phyloP scores from a whole-genome alignment of 371 early-diverging fungal genomes.

The Actinomortierella ambigua region DNA sequence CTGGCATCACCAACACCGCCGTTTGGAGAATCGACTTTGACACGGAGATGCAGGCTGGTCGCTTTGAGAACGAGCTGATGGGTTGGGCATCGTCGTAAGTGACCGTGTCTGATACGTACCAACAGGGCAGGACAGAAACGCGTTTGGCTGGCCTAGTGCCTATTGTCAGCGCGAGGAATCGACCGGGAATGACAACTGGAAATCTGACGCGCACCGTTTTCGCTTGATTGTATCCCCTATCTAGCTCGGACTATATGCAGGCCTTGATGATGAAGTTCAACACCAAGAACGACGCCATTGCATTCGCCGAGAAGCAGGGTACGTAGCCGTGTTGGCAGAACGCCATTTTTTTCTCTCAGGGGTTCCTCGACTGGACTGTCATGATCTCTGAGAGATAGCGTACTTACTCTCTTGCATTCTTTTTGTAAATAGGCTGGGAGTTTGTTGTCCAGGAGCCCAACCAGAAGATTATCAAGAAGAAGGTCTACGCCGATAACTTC shows the following conservation, averaged over 20 bases:
- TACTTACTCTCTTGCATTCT: slow-evolving; percentile 3
- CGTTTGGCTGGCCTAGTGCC: too few relatives aligned
- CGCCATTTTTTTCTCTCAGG: too few relatives aligned
- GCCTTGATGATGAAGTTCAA: slow-evolving; percentile 85
- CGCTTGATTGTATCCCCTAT: background rate
- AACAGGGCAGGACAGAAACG: too few relatives aligned
- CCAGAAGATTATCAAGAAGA: slow-evolving; percentile 70
- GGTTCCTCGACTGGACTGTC: background rate
- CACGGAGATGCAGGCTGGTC: slow-evolving; percentile 71
- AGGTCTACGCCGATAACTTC: slow-evolving; percentile 92
- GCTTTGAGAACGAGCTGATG: slow-evolving; percentile 94
- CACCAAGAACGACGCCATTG: slow-evolving; percentile 88
- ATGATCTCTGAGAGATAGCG: background rate
- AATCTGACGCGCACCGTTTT: background rate
- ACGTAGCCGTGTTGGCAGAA: slow-evolving; percentile 4
- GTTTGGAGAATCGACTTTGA: slow-evolving; percentile 93
- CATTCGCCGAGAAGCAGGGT: slow-evolving; percentile 94
- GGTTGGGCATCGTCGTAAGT: slow-evolving; percentile 91
- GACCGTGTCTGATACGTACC: too few relatives aligned
- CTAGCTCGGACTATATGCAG: slow-evolving; percentile 84
- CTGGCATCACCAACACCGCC: slow-evolving; percentile 77
- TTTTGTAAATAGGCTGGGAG: slow-evolving; percentile 66
- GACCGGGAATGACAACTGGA: too few relatives aligned
- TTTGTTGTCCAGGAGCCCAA: slow-evolving; percentile 91
- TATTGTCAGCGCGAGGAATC: too few relatives aligned